These are phyloP conservation scores for Babesia caballi DNA, from an alignment of 169 alveolate genomes.

Conservation along the genomic window DNA sequence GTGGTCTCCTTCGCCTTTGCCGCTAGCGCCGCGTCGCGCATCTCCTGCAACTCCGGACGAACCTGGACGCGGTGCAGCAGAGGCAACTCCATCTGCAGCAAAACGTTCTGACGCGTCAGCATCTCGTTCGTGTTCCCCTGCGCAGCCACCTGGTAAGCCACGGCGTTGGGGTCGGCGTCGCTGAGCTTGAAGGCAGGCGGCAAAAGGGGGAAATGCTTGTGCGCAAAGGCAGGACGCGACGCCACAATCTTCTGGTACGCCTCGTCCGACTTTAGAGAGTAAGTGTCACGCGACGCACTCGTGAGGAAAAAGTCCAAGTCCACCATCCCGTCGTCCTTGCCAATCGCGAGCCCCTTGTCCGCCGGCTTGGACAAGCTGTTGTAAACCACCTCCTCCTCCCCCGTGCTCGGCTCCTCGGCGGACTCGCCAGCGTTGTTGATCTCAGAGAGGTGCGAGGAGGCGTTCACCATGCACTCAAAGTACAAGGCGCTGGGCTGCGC, in stretches of 20 bases:
- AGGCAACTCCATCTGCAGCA: constrained; percentile 63
- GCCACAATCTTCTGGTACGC: constrained; percentile 58
- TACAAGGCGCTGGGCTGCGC: constrained; percentile 59
- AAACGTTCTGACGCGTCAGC: constrained; percentile 43
- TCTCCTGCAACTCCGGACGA: constrained; percentile 44
- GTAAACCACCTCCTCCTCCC: constrained; percentile 5
- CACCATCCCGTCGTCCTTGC: constrained; percentile 3
- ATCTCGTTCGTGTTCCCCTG: constrained; percentile 21
- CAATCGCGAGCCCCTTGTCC: neutral
- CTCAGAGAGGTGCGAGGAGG: constrained; percentile 49
- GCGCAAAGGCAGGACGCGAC: constrained; percentile 47
- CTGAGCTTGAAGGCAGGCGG: constrained; percentile 44
- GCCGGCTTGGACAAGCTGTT: constrained; percentile 23
- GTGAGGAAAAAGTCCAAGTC: constrained; percentile 47
- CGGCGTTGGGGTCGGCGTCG: neutral
- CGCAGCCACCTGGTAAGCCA: constrained; percentile 19
- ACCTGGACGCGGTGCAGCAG: constrained; percentile 58
- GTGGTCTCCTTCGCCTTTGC: neutral
- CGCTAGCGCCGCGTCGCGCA: constrained; percentile 16
- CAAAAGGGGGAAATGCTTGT: constrained; percentile 64
- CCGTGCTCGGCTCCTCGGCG: neutral
- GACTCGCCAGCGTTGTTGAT: constrained; percentile 11
- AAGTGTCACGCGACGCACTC: constrained; percentile 33
- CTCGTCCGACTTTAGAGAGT: constrained; percentile 60
- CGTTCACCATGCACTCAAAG: constrained; percentile 62